phyloP scores from a whole-genome alignment of 2,329 filamentous ascomycete genomes.

The Hypoxylon sp. region DNA sequence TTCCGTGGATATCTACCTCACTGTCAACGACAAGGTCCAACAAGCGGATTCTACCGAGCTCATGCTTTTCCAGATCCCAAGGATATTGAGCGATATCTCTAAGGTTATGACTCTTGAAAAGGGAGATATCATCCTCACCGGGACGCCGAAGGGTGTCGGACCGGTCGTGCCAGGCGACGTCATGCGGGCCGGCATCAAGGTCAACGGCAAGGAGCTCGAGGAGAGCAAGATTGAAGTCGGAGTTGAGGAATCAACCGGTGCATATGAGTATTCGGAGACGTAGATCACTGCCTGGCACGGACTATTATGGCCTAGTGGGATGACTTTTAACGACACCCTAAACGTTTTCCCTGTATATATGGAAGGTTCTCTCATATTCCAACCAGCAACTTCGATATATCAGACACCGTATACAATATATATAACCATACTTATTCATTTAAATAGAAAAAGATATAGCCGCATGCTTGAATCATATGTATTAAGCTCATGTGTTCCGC shows the following conservation, averaged over 20 bases:
- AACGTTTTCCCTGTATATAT: conserved; percentile 17
- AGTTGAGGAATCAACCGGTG: conserved; percentile 83
- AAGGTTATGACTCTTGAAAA: conserved; percentile 94
- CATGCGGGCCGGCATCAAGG: conserved; percentile 85
- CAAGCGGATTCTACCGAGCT: conserved; percentile 92
- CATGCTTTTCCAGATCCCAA: conserved; percentile 93
- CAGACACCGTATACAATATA: conserved; percentile 3
- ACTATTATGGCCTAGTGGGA: background rate
- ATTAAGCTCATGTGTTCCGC: conserved; percentile 2
- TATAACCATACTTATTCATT: conserved; percentile 2
- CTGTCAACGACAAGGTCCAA: conserved; percentile 82
- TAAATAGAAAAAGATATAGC: background rate
- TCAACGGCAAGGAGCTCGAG: conserved; percentile 85
- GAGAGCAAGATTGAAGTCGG: conserved; percentile 87
- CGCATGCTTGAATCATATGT: conserved; percentile 11
- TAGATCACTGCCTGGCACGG: conserved; percentile 55
- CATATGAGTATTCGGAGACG: conserved; percentile 83
- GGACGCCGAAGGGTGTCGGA: conserved; percentile 96
- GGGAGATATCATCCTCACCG: conserved; percentile 95
- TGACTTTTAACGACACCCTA: conserved; percentile 8
- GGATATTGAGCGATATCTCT: conserved; percentile 91
- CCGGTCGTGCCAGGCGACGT: conserved; percentile 87
- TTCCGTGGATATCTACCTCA: conserved; percentile 86
- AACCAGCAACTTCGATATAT: conserved; percentile 1
- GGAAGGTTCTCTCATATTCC: conserved; percentile 10